These are phyloP conservation scores for Penicillium nordicum DNA, from an alignment of 2,329 filamentous ascomycete genomes.

Conservation along the genomic window DNA sequence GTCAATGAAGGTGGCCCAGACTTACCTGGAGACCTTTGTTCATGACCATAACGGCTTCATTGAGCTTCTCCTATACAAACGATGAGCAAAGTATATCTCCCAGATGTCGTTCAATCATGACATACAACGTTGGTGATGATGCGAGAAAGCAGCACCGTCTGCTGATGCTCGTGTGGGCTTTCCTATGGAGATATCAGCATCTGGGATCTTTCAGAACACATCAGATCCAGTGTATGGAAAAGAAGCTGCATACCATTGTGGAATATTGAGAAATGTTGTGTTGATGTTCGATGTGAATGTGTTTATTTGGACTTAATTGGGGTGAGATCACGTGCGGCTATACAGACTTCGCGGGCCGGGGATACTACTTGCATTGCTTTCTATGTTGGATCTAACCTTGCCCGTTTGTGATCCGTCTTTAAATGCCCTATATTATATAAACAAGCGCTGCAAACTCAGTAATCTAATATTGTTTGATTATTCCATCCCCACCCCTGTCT, in stretches of 20 bases:
- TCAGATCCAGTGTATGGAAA: not conserved
- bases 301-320: slow-evolving; percentile 6
- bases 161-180: slow-evolving; percentile 95
- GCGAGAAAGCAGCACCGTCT: slow-evolving; percentile 85
- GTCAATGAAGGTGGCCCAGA: not conserved
- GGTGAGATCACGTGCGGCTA: slow-evolving; percentile 6
- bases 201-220: not conserved
- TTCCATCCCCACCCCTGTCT: not conserved
- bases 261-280: not conserved
- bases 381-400: not conserved
- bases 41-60: slow-evolving; percentile 86
- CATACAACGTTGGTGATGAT: slow-evolving; percentile 97
- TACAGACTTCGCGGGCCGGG: slow-evolving; percentile 4
- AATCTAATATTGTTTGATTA: not conserved
- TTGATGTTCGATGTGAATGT: slow-evolving; percentile 10
- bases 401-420: not conserved
- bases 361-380: not conserved
- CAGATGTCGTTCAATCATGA: slow-evolving; percentile 14
- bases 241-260: slow-evolving; percentile 1
- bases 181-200: slow-evolving; percentile 55
- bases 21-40: slow-evolving; percentile 84
- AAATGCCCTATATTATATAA: not conserved
- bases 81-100: slow-evolving; percentile 9
- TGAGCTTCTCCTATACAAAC: slow-evolving; percentile 78
- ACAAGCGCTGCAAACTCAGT: not conserved